Conservation (phyloP, 768 basidiomycete species). For the Nidula microcarpa region DNA sequence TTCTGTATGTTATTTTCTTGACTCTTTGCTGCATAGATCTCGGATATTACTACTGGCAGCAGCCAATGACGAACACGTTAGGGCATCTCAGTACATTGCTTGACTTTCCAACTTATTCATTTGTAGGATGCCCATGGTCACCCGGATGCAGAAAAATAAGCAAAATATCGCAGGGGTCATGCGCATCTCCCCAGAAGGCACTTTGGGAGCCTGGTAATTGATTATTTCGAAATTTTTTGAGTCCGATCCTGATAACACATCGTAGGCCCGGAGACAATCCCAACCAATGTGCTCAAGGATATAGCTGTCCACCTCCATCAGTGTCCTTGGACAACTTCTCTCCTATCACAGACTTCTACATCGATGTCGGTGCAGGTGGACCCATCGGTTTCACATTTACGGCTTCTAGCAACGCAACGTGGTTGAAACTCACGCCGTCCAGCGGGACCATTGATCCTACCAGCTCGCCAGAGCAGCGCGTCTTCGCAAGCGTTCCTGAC, state of each 20-base stretch:
- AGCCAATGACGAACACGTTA: constrained; percentile 61
- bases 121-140: constrained; percentile 48
- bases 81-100: constrained; percentile 8
- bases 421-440: constrained; percentile 45
- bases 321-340: constrained; percentile 56
- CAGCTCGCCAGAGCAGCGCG: constrained; percentile 43
- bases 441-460: constrained; percentile 45
- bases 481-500: constrained; percentile 51
- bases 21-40: constrained; percentile 29
- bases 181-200: constrained; percentile 61
- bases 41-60: constrained; percentile 70
- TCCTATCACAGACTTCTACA: constrained; percentile 46
- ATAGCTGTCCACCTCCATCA: constrained; percentile 46
- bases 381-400: constrained; percentile 55
- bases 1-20: not conserved
- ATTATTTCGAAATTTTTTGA: not conserved
- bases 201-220: constrained; percentile 54
- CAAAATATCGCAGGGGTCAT: constrained; percentile 60
- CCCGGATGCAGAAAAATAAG: constrained; percentile 50
- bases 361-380: constrained; percentile 63
- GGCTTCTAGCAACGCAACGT: constrained; percentile 43
- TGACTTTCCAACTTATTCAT: not conserved
- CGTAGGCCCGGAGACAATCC: constrained; percentile 65
- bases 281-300: constrained; percentile 48
- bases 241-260: not conserved